These are phyloP conservation scores for Pilaira anomala DNA, from an alignment of 192 early-diverging fungal species.

Conservation along the genomic window DNA sequence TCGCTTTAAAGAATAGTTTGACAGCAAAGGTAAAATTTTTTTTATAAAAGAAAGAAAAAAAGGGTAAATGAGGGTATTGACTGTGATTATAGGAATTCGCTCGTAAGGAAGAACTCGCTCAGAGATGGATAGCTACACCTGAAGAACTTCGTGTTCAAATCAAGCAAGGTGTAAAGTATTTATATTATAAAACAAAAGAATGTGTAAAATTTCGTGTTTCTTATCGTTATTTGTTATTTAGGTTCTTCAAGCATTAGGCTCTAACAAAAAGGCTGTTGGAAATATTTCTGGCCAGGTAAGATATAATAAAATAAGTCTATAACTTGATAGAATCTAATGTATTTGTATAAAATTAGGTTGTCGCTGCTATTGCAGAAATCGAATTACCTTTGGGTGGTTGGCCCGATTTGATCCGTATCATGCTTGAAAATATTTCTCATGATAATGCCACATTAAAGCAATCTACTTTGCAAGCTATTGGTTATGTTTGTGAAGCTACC, in stretches of 20 bases:
- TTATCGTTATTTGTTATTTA: not conserved
- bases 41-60: not conserved
- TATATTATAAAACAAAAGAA: not conserved
- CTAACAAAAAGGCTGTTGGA: constrained; percentile 49
- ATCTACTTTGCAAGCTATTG: constrained; percentile 84
- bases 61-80: too few species aligned
- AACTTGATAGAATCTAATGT: not conserved
- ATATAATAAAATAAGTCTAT: not conserved
- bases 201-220: not conserved
- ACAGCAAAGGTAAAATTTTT: constrained; percentile 66
- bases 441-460: constrained; percentile 72
- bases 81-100: constrained; percentile 40
- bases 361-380: constrained; percentile 90
- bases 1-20: constrained; percentile 93
- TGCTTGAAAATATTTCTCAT: constrained; percentile 75
- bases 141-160: constrained; percentile 56
- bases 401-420: constrained; percentile 77
- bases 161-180: constrained; percentile 57
- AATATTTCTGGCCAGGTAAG: constrained; percentile 72
- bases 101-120: constrained; percentile 55
- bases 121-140: constrained; percentile 65
- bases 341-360: constrained; percentile 59
- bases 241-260: constrained; percentile 1
- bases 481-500: constrained; percentile 90
- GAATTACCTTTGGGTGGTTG: constrained; percentile 88